phyloP scores from a whole-genome alignment of 164 flowering plant genomes.

The Magnolia kwangsiensis region DNA sequence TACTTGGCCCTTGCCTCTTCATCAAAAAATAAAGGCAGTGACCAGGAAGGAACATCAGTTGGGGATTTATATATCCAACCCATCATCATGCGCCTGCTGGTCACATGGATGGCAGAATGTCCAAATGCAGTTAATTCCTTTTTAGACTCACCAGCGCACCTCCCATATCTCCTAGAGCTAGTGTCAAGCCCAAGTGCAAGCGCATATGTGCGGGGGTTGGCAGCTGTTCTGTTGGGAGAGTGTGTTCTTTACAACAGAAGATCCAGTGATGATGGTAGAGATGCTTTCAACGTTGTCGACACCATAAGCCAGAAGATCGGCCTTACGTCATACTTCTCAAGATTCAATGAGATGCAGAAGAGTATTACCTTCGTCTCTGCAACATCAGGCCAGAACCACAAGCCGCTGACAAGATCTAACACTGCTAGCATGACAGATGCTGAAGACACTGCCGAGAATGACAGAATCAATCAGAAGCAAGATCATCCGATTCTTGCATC shows the following conservation, averaged over 20 bases:
- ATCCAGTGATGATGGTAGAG: slow-evolving; percentile 43
- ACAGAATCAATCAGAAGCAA: slow-evolving; percentile 33
- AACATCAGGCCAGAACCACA: slow-evolving; percentile 42
- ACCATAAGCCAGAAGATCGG: slow-evolving; percentile 85
- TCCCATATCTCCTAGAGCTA: slow-evolving; percentile 82
- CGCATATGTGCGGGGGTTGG: slow-evolving; percentile 61
- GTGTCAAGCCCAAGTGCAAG: slow-evolving; percentile 56
- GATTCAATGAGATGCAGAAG: slow-evolving; percentile 84
- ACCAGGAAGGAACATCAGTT: slow-evolving; percentile 24
- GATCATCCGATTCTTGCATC: slow-evolving; percentile 65
- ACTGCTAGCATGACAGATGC: slow-evolving; percentile 71
- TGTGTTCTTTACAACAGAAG: slow-evolving; percentile 66
- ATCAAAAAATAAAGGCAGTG: slow-evolving; percentile 46
- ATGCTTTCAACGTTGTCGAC: slow-evolving; percentile 74
- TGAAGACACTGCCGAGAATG: slow-evolving; percentile 52
- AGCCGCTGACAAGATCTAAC: slow-evolving; percentile 64
- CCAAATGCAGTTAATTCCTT: slow-evolving; percentile 80
- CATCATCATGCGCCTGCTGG: slow-evolving; percentile 66
- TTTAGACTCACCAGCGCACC: slow-evolving; percentile 80
- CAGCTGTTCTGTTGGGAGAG: slow-evolving; percentile 83
- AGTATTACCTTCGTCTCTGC: slow-evolving; percentile 46
- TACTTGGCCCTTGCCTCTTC: slow-evolving; percentile 82
- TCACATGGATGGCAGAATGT: slow-evolving; percentile 80
- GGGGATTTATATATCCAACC: slow-evolving; percentile 52
- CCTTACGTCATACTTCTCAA: slow-evolving; percentile 68